A percentile compares a stretch with the other conserved stretches of the same genome.
These are phyloP conservation scores for Boletus bicolor DNA, from an alignment of 768 basidiomycete species.

Conservation along the genomic window DNA sequence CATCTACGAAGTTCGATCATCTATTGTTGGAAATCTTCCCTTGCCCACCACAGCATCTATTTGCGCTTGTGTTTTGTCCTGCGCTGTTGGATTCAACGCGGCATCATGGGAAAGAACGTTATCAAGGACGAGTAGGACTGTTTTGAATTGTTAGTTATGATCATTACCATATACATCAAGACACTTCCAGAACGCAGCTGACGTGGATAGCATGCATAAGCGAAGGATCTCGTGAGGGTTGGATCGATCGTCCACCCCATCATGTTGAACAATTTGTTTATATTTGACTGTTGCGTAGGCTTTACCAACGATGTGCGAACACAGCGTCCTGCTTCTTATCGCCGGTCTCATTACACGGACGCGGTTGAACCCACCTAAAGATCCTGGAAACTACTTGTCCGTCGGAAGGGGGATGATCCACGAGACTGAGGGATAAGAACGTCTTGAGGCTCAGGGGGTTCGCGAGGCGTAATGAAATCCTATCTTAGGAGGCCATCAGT, in stretches of 20 bases:
- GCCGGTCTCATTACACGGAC: conserved; percentile 36
- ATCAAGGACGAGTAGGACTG: not conserved
- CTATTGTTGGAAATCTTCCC: not conserved
- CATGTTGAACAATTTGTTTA: conserved; percentile 31
- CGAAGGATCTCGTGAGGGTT: not conserved
- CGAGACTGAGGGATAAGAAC: conserved; percentile 4
- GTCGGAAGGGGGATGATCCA: conserved; percentile 14
- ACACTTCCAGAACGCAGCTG: not conserved
- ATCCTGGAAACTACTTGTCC: conserved; percentile 9
- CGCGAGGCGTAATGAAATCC: not conserved
- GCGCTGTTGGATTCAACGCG: not conserved
- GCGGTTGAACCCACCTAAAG: conserved; percentile 35
- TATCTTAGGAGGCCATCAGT: too few species aligned
- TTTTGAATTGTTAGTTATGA: not conserved
- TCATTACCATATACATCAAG: not conserved
- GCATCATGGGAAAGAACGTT: conserved; percentile 13
- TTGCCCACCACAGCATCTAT: conserved; percentile 9
- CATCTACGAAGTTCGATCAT: conserved; percentile 10
- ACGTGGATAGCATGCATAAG: not conserved
- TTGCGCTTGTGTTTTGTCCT: conserved; percentile 5
- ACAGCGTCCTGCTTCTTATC: conserved; percentile 33
- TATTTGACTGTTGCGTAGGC: conserved; percentile 18
- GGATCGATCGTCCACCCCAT: conserved; percentile 25
- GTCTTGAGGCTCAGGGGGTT: not conserved
- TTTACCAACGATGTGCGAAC: conserved; percentile 48